Evolutionary conservation across 441 rosid genomes (phyloP), one percentile per base, ranked within the genome.

Genomic region (Bocquillonia castaneifolia): DNA sequence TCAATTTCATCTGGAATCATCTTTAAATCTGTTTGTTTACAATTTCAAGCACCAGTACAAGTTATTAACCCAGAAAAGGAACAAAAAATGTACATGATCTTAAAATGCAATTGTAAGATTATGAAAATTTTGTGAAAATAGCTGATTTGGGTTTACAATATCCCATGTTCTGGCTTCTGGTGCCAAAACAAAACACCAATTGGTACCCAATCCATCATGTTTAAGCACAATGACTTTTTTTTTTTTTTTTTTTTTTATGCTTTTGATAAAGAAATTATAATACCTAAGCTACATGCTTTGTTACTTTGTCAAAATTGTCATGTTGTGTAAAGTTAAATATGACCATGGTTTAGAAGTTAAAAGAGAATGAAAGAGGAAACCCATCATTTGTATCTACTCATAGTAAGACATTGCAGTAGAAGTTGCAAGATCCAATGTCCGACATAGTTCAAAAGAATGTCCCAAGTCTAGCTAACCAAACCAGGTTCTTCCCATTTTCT

Each of bases 281-380:
- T 17, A 25, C 31, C 39, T 39, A 36, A 23, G 51, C 4, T 17
- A 0, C 8, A 6, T 55, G 52, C 28, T 55, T 25, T 54, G 10
- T 28, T 28, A 40, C 70, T 66, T 66, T 66, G 8, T 66, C 70
- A 40, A 66, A 55, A 54, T 66, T 40, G 62, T n/a, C 62, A 55
- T 54, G 20, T 66, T n/a, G 3, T 40, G 28, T 37, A 66, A 36
- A 40, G 34, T 25, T 56, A 48, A 25, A 53, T 13, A 48, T 37
- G 12, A 12, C 50, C 20, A 14, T 14, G 20, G 31, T 47, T 0
- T 32, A 34, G 1, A 62, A 44, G 26, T 23, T 23, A 62, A 26
- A 6, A 32, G n/a, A n/a, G n/a, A 39, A 14, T 2, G 26, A 8
- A 45, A 9, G 18, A 8, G 12, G n/a, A 59, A 25, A 42, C 26